Percentiles rank a stretch among this genome's conserved stretches.
phyloP scores from a whole-genome alignment of 2,329 filamentous ascomycete species.

The Sporothrix euskadiensis region DNA sequence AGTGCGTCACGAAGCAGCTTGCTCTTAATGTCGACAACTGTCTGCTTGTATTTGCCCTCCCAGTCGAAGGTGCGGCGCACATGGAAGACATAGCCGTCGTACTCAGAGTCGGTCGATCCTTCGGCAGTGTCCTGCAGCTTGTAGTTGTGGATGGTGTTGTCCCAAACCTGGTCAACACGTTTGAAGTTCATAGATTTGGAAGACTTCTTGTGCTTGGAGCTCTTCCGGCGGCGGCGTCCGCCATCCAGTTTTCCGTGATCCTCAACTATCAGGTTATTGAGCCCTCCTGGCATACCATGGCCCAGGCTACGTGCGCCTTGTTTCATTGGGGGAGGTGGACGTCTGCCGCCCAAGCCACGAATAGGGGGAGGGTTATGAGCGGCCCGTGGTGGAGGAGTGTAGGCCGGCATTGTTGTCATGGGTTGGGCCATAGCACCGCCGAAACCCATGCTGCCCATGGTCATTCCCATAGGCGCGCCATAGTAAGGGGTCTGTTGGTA shows the following conservation, averaged over 20 bases:
- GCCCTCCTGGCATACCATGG: not conserved
- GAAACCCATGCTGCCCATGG: constrained; percentile 9
- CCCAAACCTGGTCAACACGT: constrained; percentile 58
- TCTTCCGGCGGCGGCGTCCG: not conserved
- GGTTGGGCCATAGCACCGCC: not conserved
- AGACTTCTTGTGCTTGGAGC: constrained; percentile 28
- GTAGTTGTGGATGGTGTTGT: constrained; percentile 51
- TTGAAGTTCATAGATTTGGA: constrained; percentile 46
- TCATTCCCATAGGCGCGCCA: not conserved
- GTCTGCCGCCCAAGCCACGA: not conserved
- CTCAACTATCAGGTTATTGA: not conserved
- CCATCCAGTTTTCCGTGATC: not conserved
- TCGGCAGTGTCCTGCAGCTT: constrained; percentile 58
- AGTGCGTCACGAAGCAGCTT: constrained; percentile 72
- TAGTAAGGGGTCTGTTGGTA: constrained; percentile 14
- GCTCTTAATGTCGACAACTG: constrained; percentile 82
- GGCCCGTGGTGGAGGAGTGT: constrained; percentile 2
- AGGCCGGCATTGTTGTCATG: not conserved
- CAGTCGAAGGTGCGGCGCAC: constrained; percentile 80
- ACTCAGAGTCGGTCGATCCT: constrained; percentile 52
- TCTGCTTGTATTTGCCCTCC: constrained; percentile 74
- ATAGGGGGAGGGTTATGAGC: not conserved
- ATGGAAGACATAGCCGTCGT: constrained; percentile 79
- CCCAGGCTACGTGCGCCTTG: not conserved
- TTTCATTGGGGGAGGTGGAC: not conserved